Conservation (phyloP, 2,329 filamentous ascomycete genomes). For the Penicillium hordei region DNA sequence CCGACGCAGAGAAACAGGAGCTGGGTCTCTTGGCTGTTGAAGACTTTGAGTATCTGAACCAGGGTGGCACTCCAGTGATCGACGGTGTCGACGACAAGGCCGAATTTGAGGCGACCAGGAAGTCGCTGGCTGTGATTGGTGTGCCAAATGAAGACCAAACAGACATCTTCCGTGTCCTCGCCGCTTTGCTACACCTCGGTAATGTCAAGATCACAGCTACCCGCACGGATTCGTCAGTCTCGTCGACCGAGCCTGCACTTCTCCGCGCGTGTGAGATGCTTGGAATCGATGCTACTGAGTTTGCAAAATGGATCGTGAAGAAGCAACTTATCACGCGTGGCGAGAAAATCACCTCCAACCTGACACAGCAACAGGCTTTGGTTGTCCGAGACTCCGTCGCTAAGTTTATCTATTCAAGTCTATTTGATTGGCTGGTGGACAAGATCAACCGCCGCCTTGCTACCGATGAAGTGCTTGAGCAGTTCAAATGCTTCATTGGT, state of each 20-base stretch:
- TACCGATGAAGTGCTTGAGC: constrained; percentile 78
- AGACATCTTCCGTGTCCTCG: constrained; percentile 86
- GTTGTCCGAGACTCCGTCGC: constrained; percentile 97
- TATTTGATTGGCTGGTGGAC: constrained; percentile 99
- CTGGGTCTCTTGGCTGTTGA: constrained; percentile 78
- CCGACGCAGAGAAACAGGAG: constrained; percentile 76
- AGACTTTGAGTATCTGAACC: constrained; percentile 93
- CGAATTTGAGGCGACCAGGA: constrained; percentile 85
- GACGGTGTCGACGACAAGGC: constrained; percentile 94
- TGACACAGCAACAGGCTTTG: constrained; percentile 87
- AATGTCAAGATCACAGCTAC: constrained; percentile 95
- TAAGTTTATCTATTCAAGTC: constrained; percentile 96
- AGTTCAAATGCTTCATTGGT: constrained; percentile 89
- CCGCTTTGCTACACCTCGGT: constrained; percentile 87
- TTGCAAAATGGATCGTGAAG: constrained; percentile 98
- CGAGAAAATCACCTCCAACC: constrained; percentile 95
- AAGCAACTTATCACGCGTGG: constrained; percentile 95
- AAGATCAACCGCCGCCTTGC: constrained; percentile 90
- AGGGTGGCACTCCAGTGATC: constrained; percentile 86
- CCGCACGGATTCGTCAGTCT: constrained; percentile 80
- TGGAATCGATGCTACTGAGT: constrained; percentile 80
- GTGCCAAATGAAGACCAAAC: constrained; percentile 71
- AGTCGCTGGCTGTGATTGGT: constrained; percentile 84
- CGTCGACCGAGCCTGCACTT: constrained; percentile 76
- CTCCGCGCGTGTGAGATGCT: constrained; percentile 79